Evolutionary conservation across 2,329 filamentous ascomycete genomes (phyloP).

Genomic region (Calonectria fujianensis): DNA sequence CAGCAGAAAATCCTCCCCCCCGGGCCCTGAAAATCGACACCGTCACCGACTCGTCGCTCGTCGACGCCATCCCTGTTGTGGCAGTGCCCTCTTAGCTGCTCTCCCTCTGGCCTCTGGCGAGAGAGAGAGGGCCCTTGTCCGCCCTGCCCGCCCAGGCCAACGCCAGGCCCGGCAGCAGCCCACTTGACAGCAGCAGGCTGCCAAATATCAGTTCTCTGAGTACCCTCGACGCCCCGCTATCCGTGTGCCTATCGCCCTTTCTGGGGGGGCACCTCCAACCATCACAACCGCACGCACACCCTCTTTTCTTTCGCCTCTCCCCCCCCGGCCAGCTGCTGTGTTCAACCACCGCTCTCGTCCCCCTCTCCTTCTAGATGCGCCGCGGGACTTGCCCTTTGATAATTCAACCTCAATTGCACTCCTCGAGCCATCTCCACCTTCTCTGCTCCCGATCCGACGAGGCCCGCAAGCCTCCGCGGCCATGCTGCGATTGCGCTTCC

Average conservation of each 20-base stretch:
- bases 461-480: conserved; percentile 55
- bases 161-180: conserved; percentile 18
- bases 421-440: conserved; percentile 16
- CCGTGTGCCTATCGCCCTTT: conserved; percentile 36
- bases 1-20: conserved; percentile 25
- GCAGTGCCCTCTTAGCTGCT: conserved; percentile 42
- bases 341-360: conserved; percentile 52
- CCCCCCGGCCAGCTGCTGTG: conserved; percentile 51
- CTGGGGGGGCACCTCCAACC: conserved; percentile 35
- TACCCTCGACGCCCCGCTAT: conserved; percentile 38
- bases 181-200: conserved; percentile 40
- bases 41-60: conserved; percentile 39
- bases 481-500: conserved; percentile 56
- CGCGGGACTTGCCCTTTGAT: conserved; percentile 47
- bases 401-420: conserved; percentile 48
- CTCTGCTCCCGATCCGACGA: conserved; percentile 40
- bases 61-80: conserved; percentile 44
- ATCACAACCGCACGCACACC: conserved; percentile 38
- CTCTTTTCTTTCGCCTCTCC: conserved; percentile 38
- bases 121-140: neutral
- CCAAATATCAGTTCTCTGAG: conserved; percentile 28
- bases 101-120: conserved; percentile 2
- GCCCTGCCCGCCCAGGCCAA: conserved; percentile 15
- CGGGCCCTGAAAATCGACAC: conserved; percentile 36
- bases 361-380: conserved; percentile 44